Evolutionary conservation across 805 yeast species (phyloP), one percentile per base, ranked within the genome.

Genomic region (Ogataea philodendri): DNA sequence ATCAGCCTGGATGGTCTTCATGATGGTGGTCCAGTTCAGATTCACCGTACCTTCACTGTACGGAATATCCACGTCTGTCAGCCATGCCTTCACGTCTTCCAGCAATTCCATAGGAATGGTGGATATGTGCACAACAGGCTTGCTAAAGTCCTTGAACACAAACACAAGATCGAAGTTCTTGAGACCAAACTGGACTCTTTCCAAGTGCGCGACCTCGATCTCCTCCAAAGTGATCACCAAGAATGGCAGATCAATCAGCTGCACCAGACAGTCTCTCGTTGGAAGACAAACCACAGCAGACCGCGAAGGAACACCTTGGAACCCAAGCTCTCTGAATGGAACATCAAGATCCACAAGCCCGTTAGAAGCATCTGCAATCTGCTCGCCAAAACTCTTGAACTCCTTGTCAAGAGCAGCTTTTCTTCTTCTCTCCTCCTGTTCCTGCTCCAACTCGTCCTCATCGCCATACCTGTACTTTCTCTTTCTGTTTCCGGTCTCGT

Each of bases 371-470:
- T 87, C 96, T 9, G 96, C 81, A 48, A 93, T 89, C 44, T 81
- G 76, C 63, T 93, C 97, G 13, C 90, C 90, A 66, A 88, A 93
- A 30, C 73, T 70, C 62, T 79, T 81, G 66, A 89, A 93, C 63
- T 93, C 97, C 60, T 84, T 86, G 65, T 93, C 96, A 53, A 93
- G 74, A 23, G 86, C 76, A 15, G 85, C 84, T 53, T 95, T 84
- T 64, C 96, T 76, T 62, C 90, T 75, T 67, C 97, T 81, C 66
- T 93, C 98, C 62, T 93, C 97, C 65, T 90, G 97, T 66, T 93
- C 98, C 63, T 90, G 97, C 63, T 93, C 97, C 46, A 93, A 70
- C 65, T 93, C 98, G 62, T 93, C 98, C 62, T 93, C 98, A 60
- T 93, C 98, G 30, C 98, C 98, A 58, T 93, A 93, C 48, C 81